Evolutionary conservation across 257 asterid species (phyloP).

Genomic region (Solanum lignicaule): DNA sequence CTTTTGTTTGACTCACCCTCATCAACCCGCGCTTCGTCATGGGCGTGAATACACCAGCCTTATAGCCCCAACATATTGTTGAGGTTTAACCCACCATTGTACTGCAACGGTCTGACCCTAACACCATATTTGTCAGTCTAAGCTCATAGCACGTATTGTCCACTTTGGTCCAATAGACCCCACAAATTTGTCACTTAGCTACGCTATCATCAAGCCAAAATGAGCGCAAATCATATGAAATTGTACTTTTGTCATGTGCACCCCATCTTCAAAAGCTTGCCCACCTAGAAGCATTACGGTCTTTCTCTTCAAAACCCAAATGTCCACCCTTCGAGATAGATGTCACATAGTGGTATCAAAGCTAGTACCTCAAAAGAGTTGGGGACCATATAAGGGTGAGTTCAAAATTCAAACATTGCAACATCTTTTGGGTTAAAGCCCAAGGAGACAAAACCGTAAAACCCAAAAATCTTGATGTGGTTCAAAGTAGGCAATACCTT

Average conservation of each 20-base stretch:
- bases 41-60: not conserved
- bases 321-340: not conserved
- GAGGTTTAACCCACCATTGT: not conserved
- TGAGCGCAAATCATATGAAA: not conserved
- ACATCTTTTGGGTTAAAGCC: not conserved
- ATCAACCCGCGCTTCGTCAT: not conserved
- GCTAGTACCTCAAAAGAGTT: not conserved
- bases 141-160: not conserved
- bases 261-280: not conserved
- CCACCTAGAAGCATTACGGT: not conserved
- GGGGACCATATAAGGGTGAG: not conserved
- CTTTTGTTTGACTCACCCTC: not conserved
- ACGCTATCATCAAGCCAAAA: not conserved
- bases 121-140: not conserved
- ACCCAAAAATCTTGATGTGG: not conserved
- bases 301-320: not conserved
- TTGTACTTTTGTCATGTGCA: not conserved
- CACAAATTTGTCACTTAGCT: not conserved
- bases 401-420: not conserved
- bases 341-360: not conserved
- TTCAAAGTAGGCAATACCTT: not conserved
- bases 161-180: not conserved
- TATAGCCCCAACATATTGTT: not conserved
- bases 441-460: not conserved
- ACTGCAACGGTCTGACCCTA: not conserved